A percentile compares a stretch with the other conserved stretches of the same genome.
Evolutionary conservation across 768 basidiomycete species (phyloP).

Genomic region (Rhodotorula kratochvilovae): DNA sequence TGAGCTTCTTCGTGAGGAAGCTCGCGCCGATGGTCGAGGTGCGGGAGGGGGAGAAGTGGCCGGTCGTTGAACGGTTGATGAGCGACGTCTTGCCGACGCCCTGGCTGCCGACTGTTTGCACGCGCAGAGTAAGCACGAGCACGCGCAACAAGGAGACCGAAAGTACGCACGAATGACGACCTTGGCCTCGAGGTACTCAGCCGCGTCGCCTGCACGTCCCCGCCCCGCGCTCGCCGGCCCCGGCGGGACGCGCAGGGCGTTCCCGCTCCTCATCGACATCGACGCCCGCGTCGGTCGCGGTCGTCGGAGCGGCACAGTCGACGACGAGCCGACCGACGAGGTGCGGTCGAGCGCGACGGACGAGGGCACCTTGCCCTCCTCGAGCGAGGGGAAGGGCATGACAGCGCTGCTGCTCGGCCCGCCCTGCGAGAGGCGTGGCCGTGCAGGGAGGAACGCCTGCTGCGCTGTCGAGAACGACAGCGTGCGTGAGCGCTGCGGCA

Average conservation of each 20-base stretch:
- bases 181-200: conserved; percentile 69
- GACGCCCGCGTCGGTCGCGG: conserved; percentile 7
- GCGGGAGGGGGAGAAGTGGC: conserved; percentile 81
- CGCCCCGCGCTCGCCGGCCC: background rate
- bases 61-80: conserved; percentile 81
- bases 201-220: background rate
- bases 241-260: conserved; percentile 3
- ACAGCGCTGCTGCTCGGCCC: background rate
- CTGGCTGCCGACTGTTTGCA: conserved; percentile 36
- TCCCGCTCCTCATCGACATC: conserved; percentile 3
- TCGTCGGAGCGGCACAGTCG: background rate
- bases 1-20: conserved; percentile 88
- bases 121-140: background rate
- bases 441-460: conserved; percentile 8
- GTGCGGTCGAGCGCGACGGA: conserved; percentile 11
- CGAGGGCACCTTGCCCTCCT: background rate
- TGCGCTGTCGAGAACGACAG: conserved; percentile 16
- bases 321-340: conserved; percentile 8
- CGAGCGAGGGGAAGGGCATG: conserved; percentile 9
- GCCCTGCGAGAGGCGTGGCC: background rate
- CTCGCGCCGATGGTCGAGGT: conserved; percentile 88
- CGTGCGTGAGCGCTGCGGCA: conserved; percentile 1
- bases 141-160: background rate
- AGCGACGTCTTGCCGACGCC: conserved; percentile 56
- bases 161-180: conserved; percentile 88